Conservation (phyloP, 441 rosid genomes). For the Pelargonium australe region DNA sequence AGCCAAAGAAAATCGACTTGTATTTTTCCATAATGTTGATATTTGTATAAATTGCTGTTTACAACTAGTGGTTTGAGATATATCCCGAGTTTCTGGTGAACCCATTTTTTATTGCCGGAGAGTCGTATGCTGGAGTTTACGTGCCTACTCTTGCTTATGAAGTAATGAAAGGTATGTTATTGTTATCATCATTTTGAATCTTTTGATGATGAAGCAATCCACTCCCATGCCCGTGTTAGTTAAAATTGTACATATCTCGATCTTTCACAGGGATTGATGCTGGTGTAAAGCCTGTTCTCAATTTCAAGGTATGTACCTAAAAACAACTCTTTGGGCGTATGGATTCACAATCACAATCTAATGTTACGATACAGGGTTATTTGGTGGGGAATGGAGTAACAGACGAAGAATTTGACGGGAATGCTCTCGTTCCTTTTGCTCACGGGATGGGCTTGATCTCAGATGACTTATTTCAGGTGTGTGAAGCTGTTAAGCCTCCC, state of each 20-base stretch:
- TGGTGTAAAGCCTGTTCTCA: constrained; percentile 45
- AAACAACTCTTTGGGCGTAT: not conserved
- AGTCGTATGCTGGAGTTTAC: constrained; percentile 84
- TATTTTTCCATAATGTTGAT: not conserved
- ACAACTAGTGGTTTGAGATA: constrained; percentile 23
- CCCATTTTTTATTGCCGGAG: constrained; percentile 75
- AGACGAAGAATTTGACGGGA: constrained; percentile 57
- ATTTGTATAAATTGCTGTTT: not conserved
- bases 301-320: constrained; percentile 50
- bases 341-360: not conserved
- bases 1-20: too few species aligned
- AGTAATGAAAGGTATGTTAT: constrained; percentile 53
- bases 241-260: not conserved
- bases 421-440: constrained; percentile 72
- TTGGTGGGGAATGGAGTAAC: constrained; percentile 81
- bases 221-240: too few species aligned
- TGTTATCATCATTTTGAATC: too few species aligned
- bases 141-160: constrained; percentile 75
- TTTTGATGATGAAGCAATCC: too few species aligned
- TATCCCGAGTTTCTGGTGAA: constrained; percentile 73
- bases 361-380: constrained; percentile 52
- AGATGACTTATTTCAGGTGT: constrained; percentile 56
- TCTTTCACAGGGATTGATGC: constrained; percentile 36
- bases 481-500: not conserved
- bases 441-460: constrained; percentile 93